Evolutionary conservation across 306 rosid species (phyloP).

Genomic region (Morella rubra): DNA sequence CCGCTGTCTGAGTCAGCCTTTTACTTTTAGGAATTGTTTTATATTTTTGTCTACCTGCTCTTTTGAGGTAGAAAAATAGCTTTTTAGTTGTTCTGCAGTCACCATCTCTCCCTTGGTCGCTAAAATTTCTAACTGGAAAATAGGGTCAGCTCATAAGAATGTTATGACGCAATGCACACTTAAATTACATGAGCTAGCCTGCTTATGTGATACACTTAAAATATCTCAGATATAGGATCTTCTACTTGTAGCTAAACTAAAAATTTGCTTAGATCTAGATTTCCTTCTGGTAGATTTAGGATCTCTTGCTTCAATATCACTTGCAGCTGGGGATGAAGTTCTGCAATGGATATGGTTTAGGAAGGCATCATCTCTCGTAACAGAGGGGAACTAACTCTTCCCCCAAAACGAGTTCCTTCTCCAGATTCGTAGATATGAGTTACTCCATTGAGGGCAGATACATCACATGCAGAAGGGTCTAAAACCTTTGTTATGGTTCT

Average conservation of each 20-base stretch:
- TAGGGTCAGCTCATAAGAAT: not conserved
- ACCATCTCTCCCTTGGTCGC: not conserved
- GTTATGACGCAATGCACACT: not conserved
- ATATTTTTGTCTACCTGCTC: not conserved
- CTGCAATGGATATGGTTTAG: not conserved
- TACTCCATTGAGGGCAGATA: no score
- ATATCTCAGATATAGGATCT: not conserved
- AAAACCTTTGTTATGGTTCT: no score
- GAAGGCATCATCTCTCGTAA: not conserved
- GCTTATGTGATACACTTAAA: not conserved
- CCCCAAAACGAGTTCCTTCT: no score
- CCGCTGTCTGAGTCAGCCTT: not conserved
- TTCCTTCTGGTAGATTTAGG: not conserved
- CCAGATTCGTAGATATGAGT: no score
- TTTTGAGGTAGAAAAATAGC: not conserved
- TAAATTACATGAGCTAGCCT: not conserved
- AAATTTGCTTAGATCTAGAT: not conserved
- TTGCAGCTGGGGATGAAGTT: not conserved
- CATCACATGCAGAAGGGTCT: no score
- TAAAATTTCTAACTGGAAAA: not conserved
- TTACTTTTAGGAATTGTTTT: not conserved
- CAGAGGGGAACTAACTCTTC: no score
- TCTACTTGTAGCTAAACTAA: not conserved
- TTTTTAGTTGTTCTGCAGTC: not conserved
- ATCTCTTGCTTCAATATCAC: not conserved